These are phyloP conservation scores for Camellia sinensis DNA, from an alignment of 148 eudicot species.

Conservation along the genomic window DNA sequence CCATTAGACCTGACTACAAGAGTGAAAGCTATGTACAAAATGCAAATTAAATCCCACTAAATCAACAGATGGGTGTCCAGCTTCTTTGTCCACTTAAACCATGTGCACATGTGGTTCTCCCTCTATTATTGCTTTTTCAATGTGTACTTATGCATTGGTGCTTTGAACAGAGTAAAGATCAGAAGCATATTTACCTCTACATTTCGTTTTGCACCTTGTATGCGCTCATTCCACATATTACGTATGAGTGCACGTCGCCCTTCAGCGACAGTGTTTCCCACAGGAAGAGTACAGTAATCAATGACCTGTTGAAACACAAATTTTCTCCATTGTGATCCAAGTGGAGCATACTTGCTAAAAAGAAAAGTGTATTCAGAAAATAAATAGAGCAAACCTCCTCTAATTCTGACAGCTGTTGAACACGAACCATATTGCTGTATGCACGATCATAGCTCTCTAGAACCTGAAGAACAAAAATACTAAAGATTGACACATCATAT, in stretches of 20 bases:
- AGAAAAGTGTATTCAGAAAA: not conserved
- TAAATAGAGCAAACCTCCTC: slow-evolving; percentile 63
- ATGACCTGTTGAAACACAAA: slow-evolving; percentile 57
- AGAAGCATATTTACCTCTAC: slow-evolving; percentile 59
- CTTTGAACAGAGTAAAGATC: no score
- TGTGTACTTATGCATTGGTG: no score
- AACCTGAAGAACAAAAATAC: slow-evolving; percentile 47
- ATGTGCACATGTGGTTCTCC: no score
- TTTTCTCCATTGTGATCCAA: not conserved
- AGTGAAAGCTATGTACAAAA: no score
- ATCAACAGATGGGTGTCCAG: no score
- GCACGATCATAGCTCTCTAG: slow-evolving; percentile 98
- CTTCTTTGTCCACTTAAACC: no score
- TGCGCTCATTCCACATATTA: slow-evolving; percentile 97
- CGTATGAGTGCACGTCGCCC: slow-evolving; percentile 88
- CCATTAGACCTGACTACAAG: no score
- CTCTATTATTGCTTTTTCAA: no score
- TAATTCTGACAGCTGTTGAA: slow-evolving; percentile 93
- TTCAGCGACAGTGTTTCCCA: slow-evolving; percentile 74
- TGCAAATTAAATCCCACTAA: no score
- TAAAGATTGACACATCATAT: not conserved
- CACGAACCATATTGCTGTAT: slow-evolving; percentile 97
- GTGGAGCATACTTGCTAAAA: not conserved
- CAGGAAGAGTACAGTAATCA: slow-evolving; percentile 87
- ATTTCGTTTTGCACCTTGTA: slow-evolving; percentile 86